phyloP scores from a whole-genome alignment of 768 basidiomycete species.

The Lyophyllum decastes region DNA sequence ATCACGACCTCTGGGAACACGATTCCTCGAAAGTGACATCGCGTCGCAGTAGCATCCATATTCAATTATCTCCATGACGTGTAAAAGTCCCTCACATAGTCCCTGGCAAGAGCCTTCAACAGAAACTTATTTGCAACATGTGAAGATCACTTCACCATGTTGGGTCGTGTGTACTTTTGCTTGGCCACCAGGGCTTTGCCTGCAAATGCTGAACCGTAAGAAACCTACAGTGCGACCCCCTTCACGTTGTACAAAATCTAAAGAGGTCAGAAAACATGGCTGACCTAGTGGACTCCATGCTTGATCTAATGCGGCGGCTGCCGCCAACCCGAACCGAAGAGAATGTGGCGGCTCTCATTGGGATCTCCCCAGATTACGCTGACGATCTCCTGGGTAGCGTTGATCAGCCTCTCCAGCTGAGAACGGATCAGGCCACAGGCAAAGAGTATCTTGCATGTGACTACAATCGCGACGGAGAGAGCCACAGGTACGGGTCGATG shows the following conservation, averaged over 20 bases:
- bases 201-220: too few relatives aligned
- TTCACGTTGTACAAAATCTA: not conserved
- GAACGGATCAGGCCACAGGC: slow-evolving; percentile 77
- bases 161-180: too few relatives aligned
- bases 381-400: slow-evolving; percentile 95
- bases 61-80: slow-evolving; percentile 39
- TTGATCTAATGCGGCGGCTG: slow-evolving; percentile 94
- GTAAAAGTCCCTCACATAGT: slow-evolving; percentile 36
- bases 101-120: slow-evolving; percentile 29
- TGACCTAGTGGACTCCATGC: slow-evolving; percentile 87
- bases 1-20: too few relatives aligned
- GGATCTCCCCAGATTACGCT: slow-evolving; percentile 88
- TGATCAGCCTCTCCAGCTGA: slow-evolving; percentile 88
- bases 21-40: slow-evolving; percentile 14
- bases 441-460: slow-evolving; percentile 93
- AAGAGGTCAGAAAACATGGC: slow-evolving; percentile 46
- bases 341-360: slow-evolving; percentile 81
- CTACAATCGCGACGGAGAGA: slow-evolving; percentile 91
- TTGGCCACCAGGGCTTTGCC: not conserved
- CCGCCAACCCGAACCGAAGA: slow-evolving; percentile 88
- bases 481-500: slow-evolving; percentile 64
- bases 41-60: slow-evolving; percentile 34
- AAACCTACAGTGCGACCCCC: not conserved
- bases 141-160: slow-evolving; percentile 33
- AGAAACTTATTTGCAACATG: slow-evolving; percentile 18